These are phyloP conservation scores for Orychophragmus violaceus DNA, from an alignment of 345 rosid species.

Conservation along the genomic window DNA sequence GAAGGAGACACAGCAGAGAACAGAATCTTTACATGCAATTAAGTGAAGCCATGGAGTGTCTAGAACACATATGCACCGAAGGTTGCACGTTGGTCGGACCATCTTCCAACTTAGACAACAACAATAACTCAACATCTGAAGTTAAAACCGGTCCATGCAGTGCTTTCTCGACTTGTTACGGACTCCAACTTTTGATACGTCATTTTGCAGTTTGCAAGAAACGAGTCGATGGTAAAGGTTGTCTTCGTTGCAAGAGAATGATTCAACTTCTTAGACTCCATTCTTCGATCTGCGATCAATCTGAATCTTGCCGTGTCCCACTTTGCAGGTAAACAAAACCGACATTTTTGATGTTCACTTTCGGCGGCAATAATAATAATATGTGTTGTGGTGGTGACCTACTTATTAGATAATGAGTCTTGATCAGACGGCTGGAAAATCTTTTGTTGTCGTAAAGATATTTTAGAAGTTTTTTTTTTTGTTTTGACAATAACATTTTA, in stretches of 20 bases:
- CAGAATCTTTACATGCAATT: constrained; percentile 60
- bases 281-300: constrained; percentile 63
- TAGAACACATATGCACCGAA: constrained; percentile 83
- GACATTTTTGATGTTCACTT: background rate
- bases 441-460: background rate
- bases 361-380: constrained; percentile 8
- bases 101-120: constrained; percentile 21
- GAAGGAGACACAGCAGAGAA: constrained; percentile 45
- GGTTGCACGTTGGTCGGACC: constrained; percentile 84
- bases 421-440: constrained; percentile 19
- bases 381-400: constrained; percentile 17
- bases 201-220: constrained; percentile 65
- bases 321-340: constrained; percentile 67
- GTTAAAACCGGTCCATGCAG: constrained; percentile 40
- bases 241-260: constrained; percentile 77
- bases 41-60: constrained; percentile 78
- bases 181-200: constrained; percentile 61
- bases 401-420: constrained; percentile 20
- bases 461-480: background rate
- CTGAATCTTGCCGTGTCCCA: constrained; percentile 67
- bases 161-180: constrained; percentile 60
- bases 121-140: constrained; percentile 16
- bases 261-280: constrained; percentile 88
- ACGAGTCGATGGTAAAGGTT: constrained; percentile 54
- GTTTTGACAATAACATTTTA: background rate